Base-by-base conservation (phyloP, 768 basidiomycete species). In the Psilocybe subaeruginosa region DNA sequence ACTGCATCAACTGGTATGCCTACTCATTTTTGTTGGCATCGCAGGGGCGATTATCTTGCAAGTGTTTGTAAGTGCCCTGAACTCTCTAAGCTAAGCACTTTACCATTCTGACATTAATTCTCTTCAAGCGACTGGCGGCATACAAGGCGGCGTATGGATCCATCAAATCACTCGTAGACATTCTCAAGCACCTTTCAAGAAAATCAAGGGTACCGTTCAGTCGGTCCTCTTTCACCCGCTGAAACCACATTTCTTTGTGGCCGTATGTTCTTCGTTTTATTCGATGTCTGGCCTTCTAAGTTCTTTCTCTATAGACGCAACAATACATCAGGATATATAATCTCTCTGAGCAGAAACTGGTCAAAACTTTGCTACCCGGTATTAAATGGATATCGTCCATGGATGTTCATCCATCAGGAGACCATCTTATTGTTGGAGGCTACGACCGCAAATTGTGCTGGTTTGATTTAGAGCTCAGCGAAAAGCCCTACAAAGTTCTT, bases 381-480 rank as follows among this genome's bases (percentile, higher is more conserved):
- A 92, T 97, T 64, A 89, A 87, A 72, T 99, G 97, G 97, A 98
- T 99, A 71, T 97, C 95, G 37, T 92, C 87, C 8, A 90, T 99
- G 89, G 96, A 99, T 72, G 85, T 99, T 27, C 97, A 99, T 76
- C 93, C 97, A 19, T 90, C 91, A 54, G 94, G 94, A 30, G 96
- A 99, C 69, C 95, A 99, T 79, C 80, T 99, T 62, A 94, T 99
- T 63, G 93, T 99, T 53, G 97, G 97, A 61, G 94, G 94, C 50
- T 99, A 99, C 74, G 97, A 99, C 78, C 90, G 92, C 67, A 97
- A 98, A 74, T 78, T 99, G 14, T 96, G 95, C 74, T 99, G 97
- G 97, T 99, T 99, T 74, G 97, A 99, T 78, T 80, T 99, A 65
- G 97, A 99, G 70, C 86, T 99, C 58, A 93, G 91, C 67, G 91